phyloP scores from a whole-genome alignment of 192 early-diverging fungal species.

The Backusella tarrabulga region DNA sequence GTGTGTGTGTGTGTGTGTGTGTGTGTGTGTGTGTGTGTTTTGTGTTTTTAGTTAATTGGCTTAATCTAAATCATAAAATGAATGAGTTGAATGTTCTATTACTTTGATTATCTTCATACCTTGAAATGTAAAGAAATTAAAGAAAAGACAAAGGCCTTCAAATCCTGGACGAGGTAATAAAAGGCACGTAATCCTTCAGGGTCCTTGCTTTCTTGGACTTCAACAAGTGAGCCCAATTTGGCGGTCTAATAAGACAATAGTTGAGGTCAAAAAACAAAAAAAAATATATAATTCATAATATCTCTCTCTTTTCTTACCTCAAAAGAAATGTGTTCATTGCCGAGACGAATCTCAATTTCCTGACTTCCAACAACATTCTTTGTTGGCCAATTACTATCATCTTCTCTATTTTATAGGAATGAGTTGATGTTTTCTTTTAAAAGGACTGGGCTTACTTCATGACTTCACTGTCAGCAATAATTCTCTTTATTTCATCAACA shows the following conservation, averaged over 20 bases:
- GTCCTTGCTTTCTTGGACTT: constrained; percentile 86
- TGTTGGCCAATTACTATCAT: constrained; percentile 88
- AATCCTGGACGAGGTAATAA: constrained; percentile 98
- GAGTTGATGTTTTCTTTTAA: not conserved
- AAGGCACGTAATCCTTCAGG: constrained; percentile 93
- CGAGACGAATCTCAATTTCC: constrained; percentile 92
- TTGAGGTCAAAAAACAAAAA: not conserved
- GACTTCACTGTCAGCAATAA: constrained; percentile 87
- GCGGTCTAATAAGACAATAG: constrained; percentile 57
- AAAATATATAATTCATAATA: fast-evolving
- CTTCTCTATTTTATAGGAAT: constrained; percentile 59
- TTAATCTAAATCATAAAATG: constrained; percentile 26
- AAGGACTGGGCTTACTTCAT: constrained; percentile 61
- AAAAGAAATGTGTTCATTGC: constrained; percentile 90
- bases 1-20: too few relatives aligned
- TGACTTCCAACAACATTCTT: constrained; percentile 88
- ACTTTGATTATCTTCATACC: constrained; percentile 41
- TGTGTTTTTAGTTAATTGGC: constrained; percentile 30
- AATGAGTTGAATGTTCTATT: not conserved
- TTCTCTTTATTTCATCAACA: constrained; percentile 85
- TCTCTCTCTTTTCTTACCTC: constrained; percentile 50
- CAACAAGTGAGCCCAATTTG: constrained; percentile 89
- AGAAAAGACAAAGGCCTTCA: constrained; percentile 95
- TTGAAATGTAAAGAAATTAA: constrained; percentile 96
- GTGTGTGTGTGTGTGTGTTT: not conserved